Percentiles rank a stretch among this genome's conserved stretches.
These are phyloP conservation scores for Colletotrichum karsti DNA, from an alignment of 2,329 filamentous ascomycete species.

Conservation along the genomic window DNA sequence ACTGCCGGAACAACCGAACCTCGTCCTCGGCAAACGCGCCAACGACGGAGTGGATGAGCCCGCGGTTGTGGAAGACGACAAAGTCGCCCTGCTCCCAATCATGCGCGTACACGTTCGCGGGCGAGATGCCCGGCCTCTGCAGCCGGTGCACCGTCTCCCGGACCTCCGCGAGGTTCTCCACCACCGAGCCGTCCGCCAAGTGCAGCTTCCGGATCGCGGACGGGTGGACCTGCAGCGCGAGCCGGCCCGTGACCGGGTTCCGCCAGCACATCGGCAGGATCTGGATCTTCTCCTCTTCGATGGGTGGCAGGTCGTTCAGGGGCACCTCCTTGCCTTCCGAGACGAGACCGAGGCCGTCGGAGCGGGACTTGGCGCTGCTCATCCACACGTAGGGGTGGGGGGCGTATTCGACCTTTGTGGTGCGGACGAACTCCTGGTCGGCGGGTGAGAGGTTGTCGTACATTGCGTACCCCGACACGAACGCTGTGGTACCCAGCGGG, in stretches of 20 bases:
- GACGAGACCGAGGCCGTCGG: constrained; percentile 76
- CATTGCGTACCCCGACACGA: constrained; percentile 76
- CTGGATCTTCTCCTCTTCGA: constrained; percentile 74
- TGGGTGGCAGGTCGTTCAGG: constrained; percentile 65
- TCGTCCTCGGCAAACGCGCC: constrained; percentile 79
- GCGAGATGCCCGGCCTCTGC: constrained; percentile 77
- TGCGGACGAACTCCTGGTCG: constrained; percentile 74
- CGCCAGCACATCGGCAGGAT: constrained; percentile 80
- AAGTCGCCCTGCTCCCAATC: constrained; percentile 82
- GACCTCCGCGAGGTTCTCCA: constrained; percentile 74
- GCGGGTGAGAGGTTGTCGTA: constrained; percentile 71
- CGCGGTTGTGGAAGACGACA: constrained; percentile 82
- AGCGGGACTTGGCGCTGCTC: constrained; percentile 70
- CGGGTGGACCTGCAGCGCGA: constrained; percentile 79
- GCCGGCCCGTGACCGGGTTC: constrained; percentile 74
- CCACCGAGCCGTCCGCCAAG: constrained; percentile 69
- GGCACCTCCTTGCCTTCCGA: constrained; percentile 72
- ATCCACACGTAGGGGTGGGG: constrained; percentile 88
- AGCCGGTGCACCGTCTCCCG: constrained; percentile 74
- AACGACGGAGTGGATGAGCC: constrained; percentile 78
- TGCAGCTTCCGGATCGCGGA: constrained; percentile 76
- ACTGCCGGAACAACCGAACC: constrained; percentile 79
- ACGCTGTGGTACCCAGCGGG: constrained; percentile 79
- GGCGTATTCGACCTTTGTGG: constrained; percentile 77
- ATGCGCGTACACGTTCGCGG: constrained; percentile 74